Percentiles rank a stretch among this genome's conserved stretches.
These are phyloP conservation scores for Graphilbum fragrans DNA, from an alignment of 2,329 filamentous ascomycete species.

Conservation along the genomic window DNA sequence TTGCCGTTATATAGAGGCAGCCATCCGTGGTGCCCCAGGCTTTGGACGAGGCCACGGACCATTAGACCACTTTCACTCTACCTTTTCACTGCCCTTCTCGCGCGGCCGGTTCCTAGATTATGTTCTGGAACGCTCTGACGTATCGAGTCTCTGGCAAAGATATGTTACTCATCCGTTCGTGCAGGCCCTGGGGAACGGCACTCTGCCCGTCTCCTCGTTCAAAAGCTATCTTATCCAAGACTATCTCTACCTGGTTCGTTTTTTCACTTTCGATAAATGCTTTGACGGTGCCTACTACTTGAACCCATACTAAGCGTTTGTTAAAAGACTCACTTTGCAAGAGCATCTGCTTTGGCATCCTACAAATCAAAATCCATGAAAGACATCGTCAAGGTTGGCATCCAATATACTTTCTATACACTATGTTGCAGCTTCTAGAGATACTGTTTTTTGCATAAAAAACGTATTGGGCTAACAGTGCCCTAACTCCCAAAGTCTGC, in stretches of 20 bases:
- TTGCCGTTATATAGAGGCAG: constrained; percentile 59
- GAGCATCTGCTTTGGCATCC: constrained; percentile 72
- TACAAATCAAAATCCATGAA: constrained; percentile 71
- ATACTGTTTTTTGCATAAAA: background rate
- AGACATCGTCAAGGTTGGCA: constrained; percentile 56
- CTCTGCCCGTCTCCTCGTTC: constrained; percentile 63
- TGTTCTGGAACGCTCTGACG: constrained; percentile 60
- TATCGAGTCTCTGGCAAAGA: constrained; percentile 59
- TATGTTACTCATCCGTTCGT: constrained; percentile 81
- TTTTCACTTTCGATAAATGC: background rate
- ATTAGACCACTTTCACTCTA: constrained; percentile 68
- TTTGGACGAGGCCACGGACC: constrained; percentile 59
- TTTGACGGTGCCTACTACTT: background rate
- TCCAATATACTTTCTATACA: background rate
- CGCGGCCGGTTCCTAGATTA: constrained; percentile 77
- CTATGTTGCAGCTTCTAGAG: no score
- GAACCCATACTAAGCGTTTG: no score
- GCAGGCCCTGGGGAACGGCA: constrained; percentile 60
- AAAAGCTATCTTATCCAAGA: constrained; percentile 87
- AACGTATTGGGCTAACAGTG: background rate
- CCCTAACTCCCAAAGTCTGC: constrained; percentile 12
- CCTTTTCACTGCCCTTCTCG: constrained; percentile 51
- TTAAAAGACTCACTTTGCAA: constrained; percentile 65
- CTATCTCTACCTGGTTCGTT: constrained; percentile 71
- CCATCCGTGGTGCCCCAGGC: constrained; percentile 51